These are phyloP conservation scores for Anisogramma anomala DNA, from an alignment of 2,329 filamentous ascomycete species.

Conservation along the genomic window DNA sequence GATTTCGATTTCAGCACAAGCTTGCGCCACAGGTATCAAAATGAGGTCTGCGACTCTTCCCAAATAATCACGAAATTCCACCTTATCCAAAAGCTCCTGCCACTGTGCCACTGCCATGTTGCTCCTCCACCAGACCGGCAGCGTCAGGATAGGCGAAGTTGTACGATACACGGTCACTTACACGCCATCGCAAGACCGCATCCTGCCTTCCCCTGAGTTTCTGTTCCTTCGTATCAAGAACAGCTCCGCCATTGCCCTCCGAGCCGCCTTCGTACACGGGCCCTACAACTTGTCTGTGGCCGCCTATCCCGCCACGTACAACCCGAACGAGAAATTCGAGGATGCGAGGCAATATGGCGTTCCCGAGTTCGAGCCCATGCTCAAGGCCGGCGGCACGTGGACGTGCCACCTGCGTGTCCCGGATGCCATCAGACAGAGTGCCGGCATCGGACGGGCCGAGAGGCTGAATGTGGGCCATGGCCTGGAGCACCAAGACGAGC, in stretches of 20 bases:
- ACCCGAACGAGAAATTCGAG: constrained; percentile 68
- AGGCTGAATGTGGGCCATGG: constrained; percentile 31
- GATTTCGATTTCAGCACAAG: too few relatives aligned
- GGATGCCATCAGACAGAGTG: constrained; percentile 59
- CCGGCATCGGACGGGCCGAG: constrained; percentile 34
- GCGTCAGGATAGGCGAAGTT: constrained; percentile 87
- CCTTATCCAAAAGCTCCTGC: not conserved
- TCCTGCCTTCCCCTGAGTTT: constrained; percentile 70
- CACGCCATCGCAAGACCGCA: constrained; percentile 76
- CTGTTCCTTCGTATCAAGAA: constrained; percentile 86
- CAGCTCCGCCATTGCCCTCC: constrained; percentile 76
- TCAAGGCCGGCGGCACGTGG: constrained; percentile 89
- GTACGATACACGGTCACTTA: constrained; percentile 89
- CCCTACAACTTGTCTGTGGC: constrained; percentile 85
- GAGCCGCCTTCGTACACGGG: constrained; percentile 91
- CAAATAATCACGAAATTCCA: not conserved
- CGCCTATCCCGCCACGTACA: constrained; percentile 72
- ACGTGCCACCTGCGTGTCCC: constrained; percentile 70
- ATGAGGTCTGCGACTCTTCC: constrained; percentile 1
- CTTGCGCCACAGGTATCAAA: not conserved
- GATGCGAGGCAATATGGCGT: constrained; percentile 59
- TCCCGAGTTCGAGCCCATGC: constrained; percentile 88
- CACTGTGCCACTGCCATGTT: constrained; percentile 50
- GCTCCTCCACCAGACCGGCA: constrained; percentile 80
- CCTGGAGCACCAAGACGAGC: constrained; percentile 37